phyloP scores from a whole-genome alignment of 1,284 basidiomycete genomes.

The Malassezia vespertilionis region DNA sequence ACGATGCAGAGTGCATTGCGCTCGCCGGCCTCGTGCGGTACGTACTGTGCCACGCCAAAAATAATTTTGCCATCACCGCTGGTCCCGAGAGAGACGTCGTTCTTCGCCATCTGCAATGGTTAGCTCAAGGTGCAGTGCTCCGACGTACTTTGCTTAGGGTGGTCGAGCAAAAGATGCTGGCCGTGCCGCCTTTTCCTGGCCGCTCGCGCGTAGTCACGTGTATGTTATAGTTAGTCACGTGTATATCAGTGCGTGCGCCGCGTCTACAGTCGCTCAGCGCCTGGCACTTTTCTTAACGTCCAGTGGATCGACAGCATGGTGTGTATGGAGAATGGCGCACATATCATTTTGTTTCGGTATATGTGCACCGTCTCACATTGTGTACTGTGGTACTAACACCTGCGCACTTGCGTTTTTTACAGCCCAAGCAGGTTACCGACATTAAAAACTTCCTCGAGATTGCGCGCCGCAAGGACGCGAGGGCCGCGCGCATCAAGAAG shows the following conservation, averaged over 20 bases:
- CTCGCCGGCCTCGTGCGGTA: conserved; percentile 10
- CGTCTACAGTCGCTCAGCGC: background rate
- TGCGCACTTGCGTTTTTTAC: conserved; percentile 18
- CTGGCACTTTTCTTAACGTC: conserved; percentile 10
- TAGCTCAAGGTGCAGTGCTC: conserved; percentile 3
- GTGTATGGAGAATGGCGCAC: background rate
- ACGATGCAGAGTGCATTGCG: background rate
- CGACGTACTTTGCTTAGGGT: conserved; percentile 16
- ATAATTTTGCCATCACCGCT: conserved; percentile 48
- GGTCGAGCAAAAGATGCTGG: conserved; percentile 11
- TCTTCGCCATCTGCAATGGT: conserved; percentile 38
- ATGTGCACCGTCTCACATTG: no score
- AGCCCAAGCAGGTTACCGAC: conserved; percentile 96
- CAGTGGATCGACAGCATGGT: conserved; percentile 14
- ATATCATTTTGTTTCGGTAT: no score
- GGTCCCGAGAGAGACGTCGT: conserved; percentile 46
- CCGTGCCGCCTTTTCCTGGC: conserved; percentile 4
- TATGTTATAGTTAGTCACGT: conserved; percentile 15
- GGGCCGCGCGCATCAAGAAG: conserved; percentile 95
- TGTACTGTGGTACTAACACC: no score
- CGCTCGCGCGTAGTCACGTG: conserved; percentile 6
- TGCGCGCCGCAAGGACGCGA: conserved; percentile 63
- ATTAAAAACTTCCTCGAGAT: conserved; percentile 99
- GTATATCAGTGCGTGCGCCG: conserved; percentile 4
- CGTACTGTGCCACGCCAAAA: conserved; percentile 46